These are phyloP conservation scores for Coprinopsis cinerea DNA, from an alignment of 768 basidiomycete genomes.

Conservation along the genomic window DNA sequence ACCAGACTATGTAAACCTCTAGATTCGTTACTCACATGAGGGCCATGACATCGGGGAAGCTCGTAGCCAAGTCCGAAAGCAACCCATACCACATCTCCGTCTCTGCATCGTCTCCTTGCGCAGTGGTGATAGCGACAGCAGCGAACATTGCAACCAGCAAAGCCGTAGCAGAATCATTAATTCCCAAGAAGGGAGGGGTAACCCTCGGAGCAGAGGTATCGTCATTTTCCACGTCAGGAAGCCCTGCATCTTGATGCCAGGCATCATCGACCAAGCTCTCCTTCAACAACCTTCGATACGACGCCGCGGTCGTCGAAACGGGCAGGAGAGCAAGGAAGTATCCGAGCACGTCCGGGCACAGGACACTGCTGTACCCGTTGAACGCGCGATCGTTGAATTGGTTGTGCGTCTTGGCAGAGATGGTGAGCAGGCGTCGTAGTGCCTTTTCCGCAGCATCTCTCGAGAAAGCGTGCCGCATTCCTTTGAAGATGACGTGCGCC, in stretches of 20 bases:
- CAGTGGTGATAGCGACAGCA: conserved; percentile 65
- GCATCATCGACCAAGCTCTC: conserved; percentile 54
- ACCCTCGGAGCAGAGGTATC: conserved; percentile 46
- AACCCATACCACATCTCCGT: conserved; percentile 74
- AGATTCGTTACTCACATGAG: conserved; percentile 53
- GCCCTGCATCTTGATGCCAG: conserved; percentile 33
- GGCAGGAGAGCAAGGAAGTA: conserved; percentile 80
- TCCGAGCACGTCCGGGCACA: conserved; percentile 58
- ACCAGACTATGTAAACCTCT: conserved; percentile 3
- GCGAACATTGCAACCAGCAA: conserved; percentile 72
- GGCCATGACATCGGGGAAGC: conserved; percentile 66
- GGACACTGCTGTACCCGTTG: conserved; percentile 37
- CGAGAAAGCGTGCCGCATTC: conserved; percentile 63
- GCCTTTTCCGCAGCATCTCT: conserved; percentile 55
- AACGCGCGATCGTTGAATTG: conserved; percentile 19
- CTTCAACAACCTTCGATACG: conserved; percentile 56
- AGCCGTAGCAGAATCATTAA: conserved; percentile 58
- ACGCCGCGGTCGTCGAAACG: conserved; percentile 48
- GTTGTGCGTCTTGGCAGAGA: conserved; percentile 45
- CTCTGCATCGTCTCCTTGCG: conserved; percentile 77
- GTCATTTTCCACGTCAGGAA: conserved; percentile 31
- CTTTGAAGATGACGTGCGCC: conserved; percentile 81
- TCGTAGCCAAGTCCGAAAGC: conserved; percentile 61
- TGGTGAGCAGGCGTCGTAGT: conserved; percentile 55
- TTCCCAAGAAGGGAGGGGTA: conserved; percentile 52